Conservation (phyloP, 225 moss, liverwort and hornwort species). For the Marchantia polymorpha region DNA sequence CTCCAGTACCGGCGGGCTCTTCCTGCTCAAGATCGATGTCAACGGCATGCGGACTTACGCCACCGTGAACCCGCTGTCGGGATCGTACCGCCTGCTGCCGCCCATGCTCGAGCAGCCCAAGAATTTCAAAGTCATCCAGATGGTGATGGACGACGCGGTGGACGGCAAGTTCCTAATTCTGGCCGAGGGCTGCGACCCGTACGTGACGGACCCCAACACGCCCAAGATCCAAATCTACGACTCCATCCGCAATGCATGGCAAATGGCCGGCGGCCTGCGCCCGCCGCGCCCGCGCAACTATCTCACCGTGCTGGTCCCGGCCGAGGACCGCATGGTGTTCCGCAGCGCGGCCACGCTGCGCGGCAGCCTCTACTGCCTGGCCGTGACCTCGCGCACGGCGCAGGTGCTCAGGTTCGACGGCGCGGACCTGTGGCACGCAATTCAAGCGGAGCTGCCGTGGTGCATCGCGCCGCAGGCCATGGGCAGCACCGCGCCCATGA, state of each 20-base stretch:
- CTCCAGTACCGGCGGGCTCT: slow-evolving; percentile 16
- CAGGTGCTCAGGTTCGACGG: slow-evolving; percentile 19
- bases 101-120: slow-evolving; percentile 20
- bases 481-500: slow-evolving; percentile 19
- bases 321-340: slow-evolving; percentile 12
- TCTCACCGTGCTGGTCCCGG: too few species aligned
- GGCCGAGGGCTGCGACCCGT: slow-evolving; percentile 20
- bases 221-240: slow-evolving; percentile 26
- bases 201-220: slow-evolving; percentile 18
- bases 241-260: slow-evolving; percentile 13
- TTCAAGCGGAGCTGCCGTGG: slow-evolving; percentile 11
- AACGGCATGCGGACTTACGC: slow-evolving; percentile 4
- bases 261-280: slow-evolving; percentile 17
- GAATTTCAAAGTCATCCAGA: slow-evolving; percentile 18
- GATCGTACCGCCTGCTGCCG: slow-evolving; percentile 9
- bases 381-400: slow-evolving; percentile 13
- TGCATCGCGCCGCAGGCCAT: slow-evolving; percentile 20
- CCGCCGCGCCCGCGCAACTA: neutral
- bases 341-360: slow-evolving; percentile 13
- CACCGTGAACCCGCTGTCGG: slow-evolving; percentile 19
- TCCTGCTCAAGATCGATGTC: slow-evolving; percentile 14
- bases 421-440: slow-evolving; percentile 2
- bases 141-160: slow-evolving; percentile 24
- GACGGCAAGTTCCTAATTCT: slow-evolving; percentile 11
- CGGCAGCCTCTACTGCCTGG: slow-evolving; percentile 16